Conservation (phyloP, 2,329 filamentous ascomycete genomes). For the Scytalidium lignicola region DNA sequence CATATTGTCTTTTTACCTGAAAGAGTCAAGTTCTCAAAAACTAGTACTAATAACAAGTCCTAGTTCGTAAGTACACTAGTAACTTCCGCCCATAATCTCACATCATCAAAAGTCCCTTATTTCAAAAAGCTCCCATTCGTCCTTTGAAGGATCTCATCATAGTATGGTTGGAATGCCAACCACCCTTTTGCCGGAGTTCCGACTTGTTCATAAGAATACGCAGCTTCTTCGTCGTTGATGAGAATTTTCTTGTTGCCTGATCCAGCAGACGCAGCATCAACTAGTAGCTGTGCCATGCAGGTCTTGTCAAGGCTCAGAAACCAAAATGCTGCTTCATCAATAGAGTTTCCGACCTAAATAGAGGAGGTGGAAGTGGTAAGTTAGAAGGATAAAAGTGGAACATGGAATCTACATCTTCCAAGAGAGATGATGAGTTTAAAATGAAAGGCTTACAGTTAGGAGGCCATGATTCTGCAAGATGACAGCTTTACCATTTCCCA, state of each 20-base stretch:
- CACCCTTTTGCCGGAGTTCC: slow-evolving; percentile 50
- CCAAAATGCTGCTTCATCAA: slow-evolving; percentile 46
- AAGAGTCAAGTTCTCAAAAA: too few relatives aligned
- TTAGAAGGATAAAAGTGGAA: too few relatives aligned
- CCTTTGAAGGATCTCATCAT: slow-evolving; percentile 46
- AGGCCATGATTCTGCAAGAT: slow-evolving; percentile 50
- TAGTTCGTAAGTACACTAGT: too few relatives aligned
- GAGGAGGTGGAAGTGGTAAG: not conserved
- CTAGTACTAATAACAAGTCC: too few relatives aligned
- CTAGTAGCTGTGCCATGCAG: slow-evolving; percentile 40
- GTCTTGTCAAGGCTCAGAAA: slow-evolving; percentile 41
- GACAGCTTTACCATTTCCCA: slow-evolving; percentile 44
- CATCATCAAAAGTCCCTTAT: slow-evolving; percentile 3
- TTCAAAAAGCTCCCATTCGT: slow-evolving; percentile 44
- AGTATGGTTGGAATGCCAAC: slow-evolving; percentile 48
- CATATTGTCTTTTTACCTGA: too few relatives aligned
- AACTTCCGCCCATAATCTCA: too few relatives aligned
- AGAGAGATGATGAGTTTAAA: too few relatives aligned
- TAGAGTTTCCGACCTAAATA: slow-evolving; percentile 30
- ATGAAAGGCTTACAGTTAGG: slow-evolving; percentile 34
- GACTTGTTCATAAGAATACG: slow-evolving; percentile 59
- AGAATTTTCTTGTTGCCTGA: slow-evolving; percentile 56
- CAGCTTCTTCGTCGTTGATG: slow-evolving; percentile 60
- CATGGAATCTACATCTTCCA: too few relatives aligned
- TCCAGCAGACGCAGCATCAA: slow-evolving; percentile 51